Conservation (phyloP, 2,329 filamentous ascomycete genomes). For the Verticillium alfalfae region DNA sequence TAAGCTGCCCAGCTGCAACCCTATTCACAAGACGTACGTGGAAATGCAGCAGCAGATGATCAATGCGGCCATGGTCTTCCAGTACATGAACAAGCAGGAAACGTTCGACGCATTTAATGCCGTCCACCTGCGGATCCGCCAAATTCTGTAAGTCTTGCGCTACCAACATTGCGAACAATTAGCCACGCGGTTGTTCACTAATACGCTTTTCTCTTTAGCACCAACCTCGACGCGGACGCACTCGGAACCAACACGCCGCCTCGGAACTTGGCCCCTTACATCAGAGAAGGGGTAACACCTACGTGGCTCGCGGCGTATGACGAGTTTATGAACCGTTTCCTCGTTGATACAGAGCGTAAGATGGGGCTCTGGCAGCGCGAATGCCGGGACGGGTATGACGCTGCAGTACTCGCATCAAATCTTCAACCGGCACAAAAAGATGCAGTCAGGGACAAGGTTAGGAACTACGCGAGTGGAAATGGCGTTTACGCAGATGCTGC, state of each 20-base stretch:
- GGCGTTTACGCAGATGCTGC: background rate
- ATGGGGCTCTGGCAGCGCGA: background rate
- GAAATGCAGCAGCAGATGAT: background rate
- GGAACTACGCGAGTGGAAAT: background rate
- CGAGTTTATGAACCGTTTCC: background rate
- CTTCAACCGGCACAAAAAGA: background rate
- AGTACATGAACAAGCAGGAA: background rate
- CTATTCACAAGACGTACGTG: background rate
- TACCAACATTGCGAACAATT: background rate
- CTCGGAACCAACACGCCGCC: background rate
- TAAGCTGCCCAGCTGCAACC: background rate
- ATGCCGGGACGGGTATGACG: background rate
- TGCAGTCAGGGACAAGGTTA: background rate
- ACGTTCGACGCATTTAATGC: background rate
- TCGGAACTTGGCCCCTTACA: background rate
- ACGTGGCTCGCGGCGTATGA: background rate
- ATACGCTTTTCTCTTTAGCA: background rate
- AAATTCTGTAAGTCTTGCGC: background rate
- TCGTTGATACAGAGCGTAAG: background rate
- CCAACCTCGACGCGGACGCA: background rate
- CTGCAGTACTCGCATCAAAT: background rate
- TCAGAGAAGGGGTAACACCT: background rate
- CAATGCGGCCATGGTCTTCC: background rate
- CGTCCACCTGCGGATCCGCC: background rate
- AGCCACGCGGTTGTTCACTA: background rate